Percentiles rank a stretch among this genome's conserved stretches.
These are phyloP conservation scores for Nephelium lappaceum DNA, from an alignment of 345 rosid species.

Conservation along the genomic window DNA sequence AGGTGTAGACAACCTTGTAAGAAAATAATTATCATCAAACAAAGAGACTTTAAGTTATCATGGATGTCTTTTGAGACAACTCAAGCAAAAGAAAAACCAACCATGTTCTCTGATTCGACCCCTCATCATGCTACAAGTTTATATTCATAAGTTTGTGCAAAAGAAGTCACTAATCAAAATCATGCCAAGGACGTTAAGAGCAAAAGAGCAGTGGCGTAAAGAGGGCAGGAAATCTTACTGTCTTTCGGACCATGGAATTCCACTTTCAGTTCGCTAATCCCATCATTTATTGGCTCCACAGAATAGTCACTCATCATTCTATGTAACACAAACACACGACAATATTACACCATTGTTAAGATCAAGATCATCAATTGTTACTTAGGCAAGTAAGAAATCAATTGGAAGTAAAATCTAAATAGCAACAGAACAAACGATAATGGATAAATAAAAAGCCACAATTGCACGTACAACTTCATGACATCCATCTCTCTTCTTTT, in stretches of 20 bases:
- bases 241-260: slow-evolving; percentile 61
- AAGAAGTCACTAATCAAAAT: neutral
- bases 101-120: neutral
- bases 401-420: neutral
- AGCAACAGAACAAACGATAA: neutral
- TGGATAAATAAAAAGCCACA: neutral
- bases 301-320: slow-evolving; percentile 66
- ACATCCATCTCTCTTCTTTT: slow-evolving; percentile 51
- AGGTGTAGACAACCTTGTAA: neutral
- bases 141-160: neutral
- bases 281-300: slow-evolving; percentile 60
- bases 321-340: neutral
- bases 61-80: neutral
- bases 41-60: neutral
- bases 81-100: neutral
- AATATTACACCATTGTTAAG: neutral
- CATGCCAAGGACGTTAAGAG: neutral
- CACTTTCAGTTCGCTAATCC: slow-evolving; percentile 57
- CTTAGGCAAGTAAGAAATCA: neutral
- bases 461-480: slow-evolving; percentile 35
- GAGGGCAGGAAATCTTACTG: slow-evolving; percentile 33
- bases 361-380: neutral
- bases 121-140: neutral
- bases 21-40: neutral
- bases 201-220: neutral